These are phyloP conservation scores for Trifolium repens DNA, from an alignment of 306 rosid species.

Conservation along the genomic window DNA sequence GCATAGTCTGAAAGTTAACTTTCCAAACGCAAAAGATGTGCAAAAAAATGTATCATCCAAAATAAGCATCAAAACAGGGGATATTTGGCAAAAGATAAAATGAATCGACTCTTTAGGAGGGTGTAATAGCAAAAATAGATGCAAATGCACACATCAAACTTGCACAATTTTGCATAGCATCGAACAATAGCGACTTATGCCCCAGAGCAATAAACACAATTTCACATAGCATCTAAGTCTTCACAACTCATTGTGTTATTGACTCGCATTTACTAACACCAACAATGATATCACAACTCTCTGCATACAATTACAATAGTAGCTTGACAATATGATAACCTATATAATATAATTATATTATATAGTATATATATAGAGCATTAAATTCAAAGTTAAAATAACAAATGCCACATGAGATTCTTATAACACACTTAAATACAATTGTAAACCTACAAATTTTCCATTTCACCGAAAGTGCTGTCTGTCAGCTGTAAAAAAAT, in stretches of 20 bases:
- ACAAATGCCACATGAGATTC: slow-evolving; percentile 2
- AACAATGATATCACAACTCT: not conserved
- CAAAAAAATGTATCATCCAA: no score
- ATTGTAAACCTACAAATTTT: slow-evolving; percentile 26
- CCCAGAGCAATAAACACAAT: not conserved
- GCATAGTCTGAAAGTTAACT: not conserved
- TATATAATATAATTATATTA: not conserved
- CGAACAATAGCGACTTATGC: not conserved
- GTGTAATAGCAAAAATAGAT: not conserved
- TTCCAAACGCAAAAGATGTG: no score
- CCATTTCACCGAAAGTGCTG: slow-evolving; percentile 34
- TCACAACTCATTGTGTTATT: not conserved
- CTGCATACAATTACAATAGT: slow-evolving; percentile 15
- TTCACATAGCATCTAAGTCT: not conserved
- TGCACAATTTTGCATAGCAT: not conserved
- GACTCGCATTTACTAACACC: not conserved
- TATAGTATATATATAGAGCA: not conserved
- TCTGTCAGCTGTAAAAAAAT: slow-evolving; percentile 30
- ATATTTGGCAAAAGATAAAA: not conserved
- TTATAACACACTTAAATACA: slow-evolving; percentile 36
- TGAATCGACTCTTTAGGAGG: not conserved
- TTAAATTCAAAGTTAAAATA: slow-evolving; percentile 10
- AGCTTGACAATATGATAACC: slow-evolving; percentile 9
- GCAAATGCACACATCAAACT: no score
- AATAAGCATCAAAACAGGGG: not conserved